A percentile compares a stretch with the other conserved stretches of the same genome.
Evolutionary conservation across 2,329 filamentous ascomycete genomes (phyloP).

Genomic region (Fusarium mangiferae): DNA sequence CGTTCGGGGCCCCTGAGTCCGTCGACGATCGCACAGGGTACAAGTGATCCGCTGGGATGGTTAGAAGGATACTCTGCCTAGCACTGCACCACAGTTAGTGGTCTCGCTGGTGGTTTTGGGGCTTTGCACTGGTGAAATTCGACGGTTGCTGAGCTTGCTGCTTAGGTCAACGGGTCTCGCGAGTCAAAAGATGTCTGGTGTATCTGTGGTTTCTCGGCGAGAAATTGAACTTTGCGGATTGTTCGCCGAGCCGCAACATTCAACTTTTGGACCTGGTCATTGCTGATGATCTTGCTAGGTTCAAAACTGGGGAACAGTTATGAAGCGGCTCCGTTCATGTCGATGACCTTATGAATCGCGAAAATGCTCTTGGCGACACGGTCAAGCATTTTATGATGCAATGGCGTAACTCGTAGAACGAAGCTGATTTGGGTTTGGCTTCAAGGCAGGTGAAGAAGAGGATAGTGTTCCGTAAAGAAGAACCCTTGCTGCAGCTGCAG

Average conservation of each 20-base stretch:
- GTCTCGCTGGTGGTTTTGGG: constrained; percentile 4
- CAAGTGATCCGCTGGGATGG: constrained; percentile 28
- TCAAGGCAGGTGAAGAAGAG: not conserved
- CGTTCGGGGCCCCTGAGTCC: constrained; percentile 44
- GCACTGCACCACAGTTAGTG: constrained; percentile 6
- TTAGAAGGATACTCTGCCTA: constrained; percentile 20
- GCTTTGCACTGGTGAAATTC: constrained; percentile 8
- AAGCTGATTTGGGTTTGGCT: not conserved
- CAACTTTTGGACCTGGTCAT: not conserved
- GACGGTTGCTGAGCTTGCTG: constrained; percentile 26
- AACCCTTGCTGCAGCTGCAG: not conserved
- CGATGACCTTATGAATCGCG: not conserved
- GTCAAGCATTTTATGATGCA: constrained; percentile 1
- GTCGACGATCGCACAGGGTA: constrained; percentile 42
- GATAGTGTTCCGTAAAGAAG: not conserved
- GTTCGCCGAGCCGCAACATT: not conserved
- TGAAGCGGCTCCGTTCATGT: constrained; percentile 5
- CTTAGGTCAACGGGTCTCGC: constrained; percentile 2
- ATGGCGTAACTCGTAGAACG: not conserved
- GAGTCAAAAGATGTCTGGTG: constrained; percentile 22
- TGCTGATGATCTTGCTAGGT: not conserved
- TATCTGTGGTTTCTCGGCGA: not conserved
- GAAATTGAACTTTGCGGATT: not conserved
- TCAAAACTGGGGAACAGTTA: not conserved
- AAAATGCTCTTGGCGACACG: not conserved